Conservation (phyloP, 345 rosid species). For the Brassica incana region DNA sequence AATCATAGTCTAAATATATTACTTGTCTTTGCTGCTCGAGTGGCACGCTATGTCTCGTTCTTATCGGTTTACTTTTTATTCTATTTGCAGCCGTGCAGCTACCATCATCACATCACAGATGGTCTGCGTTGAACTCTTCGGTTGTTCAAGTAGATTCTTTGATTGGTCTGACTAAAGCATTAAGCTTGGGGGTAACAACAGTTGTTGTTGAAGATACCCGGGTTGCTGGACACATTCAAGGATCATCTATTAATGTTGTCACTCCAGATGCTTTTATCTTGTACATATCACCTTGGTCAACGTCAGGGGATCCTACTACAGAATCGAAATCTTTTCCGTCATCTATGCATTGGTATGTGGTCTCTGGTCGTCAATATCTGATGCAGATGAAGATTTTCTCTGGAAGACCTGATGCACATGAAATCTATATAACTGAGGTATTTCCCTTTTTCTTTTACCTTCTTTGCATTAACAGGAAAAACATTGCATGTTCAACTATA, state of each 20-base stretch:
- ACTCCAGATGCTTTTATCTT: constrained; percentile 63
- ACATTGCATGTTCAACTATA: constrained; percentile 4
- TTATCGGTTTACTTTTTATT: constrained; percentile 35
- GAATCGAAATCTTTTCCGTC: constrained; percentile 62
- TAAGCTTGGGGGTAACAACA: constrained; percentile 70
- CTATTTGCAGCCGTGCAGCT: constrained; percentile 66
- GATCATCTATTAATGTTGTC: constrained; percentile 81
- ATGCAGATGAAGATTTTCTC: constrained; percentile 73
- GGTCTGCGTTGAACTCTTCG: constrained; percentile 71
- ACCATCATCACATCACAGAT: constrained; percentile 76
- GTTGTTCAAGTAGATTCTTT: constrained; percentile 70
- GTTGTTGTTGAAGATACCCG: constrained; percentile 83
- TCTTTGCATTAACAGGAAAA: constrained; percentile 1
- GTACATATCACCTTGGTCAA: constrained; percentile 58
- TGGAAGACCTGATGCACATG: constrained; percentile 60
- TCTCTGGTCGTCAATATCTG: constrained; percentile 68
- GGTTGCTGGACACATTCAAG: constrained; percentile 83
- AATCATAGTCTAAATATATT: neutral
- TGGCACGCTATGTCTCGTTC: constrained; percentile 5
- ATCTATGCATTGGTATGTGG: constrained; percentile 67
- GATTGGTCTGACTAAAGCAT: constrained; percentile 58
- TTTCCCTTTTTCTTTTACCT: neutral
- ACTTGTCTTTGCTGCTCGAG: constrained; percentile 7
- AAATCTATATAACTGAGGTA: constrained; percentile 90
- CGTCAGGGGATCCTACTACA: constrained; percentile 53